These are phyloP conservation scores for Tulasnella calospora DNA, from an alignment of 768 basidiomycete genomes.

Conservation along the genomic window DNA sequence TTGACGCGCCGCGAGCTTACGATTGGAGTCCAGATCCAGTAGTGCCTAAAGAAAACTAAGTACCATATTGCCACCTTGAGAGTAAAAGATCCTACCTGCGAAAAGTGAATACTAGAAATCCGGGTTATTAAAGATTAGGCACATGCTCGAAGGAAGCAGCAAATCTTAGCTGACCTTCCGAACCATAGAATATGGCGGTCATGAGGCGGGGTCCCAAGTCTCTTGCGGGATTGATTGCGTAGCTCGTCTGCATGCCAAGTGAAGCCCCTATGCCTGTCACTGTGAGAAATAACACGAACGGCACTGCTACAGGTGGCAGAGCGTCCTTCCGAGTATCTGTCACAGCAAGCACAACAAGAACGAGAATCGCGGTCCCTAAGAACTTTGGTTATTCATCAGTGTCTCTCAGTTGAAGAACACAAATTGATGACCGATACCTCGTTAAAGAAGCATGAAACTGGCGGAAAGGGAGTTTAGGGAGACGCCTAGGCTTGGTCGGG, in stretches of 20 bases:
- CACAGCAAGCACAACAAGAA: constrained; percentile 51
- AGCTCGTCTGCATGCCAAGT: constrained; percentile 63
- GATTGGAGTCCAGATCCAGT: constrained; percentile 67
- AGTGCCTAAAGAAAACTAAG: constrained; percentile 44
- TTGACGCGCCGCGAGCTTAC: background rate
- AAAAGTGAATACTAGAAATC: constrained; percentile 6
- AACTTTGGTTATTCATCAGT: constrained; percentile 41
- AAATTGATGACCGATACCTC: background rate
- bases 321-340: constrained; percentile 52
- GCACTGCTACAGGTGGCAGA: constrained; percentile 48
- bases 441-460: constrained; percentile 44
- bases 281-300: constrained; percentile 52
- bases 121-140: background rate
- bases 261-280: constrained; percentile 54
- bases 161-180: constrained; percentile 46
- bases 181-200: constrained; percentile 47
- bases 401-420: background rate
- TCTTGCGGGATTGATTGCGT: constrained; percentile 65
- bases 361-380: constrained; percentile 50
- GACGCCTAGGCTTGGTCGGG: background rate
- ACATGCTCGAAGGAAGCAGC: background rate
- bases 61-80: background rate
- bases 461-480: background rate
- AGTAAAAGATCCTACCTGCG: background rate
- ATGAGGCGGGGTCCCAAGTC: constrained; percentile 65